Percentiles rank a stretch among this genome's conserved stretches.
These are phyloP conservation scores for Sclerotinia spermophila DNA, from an alignment of 2,329 filamentous ascomycete species.

Conservation along the genomic window DNA sequence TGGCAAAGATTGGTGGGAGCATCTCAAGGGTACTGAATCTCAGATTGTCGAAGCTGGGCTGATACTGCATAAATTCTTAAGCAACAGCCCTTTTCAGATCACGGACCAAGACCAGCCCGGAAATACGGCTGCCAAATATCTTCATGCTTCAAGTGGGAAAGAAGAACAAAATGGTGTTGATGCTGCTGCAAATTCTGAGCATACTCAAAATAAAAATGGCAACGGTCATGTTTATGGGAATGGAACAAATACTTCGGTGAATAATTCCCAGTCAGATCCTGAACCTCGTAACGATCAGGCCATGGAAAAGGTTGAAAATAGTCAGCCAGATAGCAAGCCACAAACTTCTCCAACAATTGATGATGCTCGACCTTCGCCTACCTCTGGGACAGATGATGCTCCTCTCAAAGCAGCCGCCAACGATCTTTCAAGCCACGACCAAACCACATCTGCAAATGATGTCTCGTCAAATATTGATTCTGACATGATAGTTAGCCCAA, in stretches of 20 bases:
- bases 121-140: slow-evolving; percentile 15
- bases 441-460: slow-evolving; percentile 11
- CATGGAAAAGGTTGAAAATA: slow-evolving; percentile 24
- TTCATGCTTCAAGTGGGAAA: slow-evolving; percentile 15
- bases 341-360: not conserved
- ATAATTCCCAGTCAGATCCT: slow-evolving; percentile 8
- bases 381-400: slow-evolving; percentile 27
- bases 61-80: slow-evolving; percentile 67
- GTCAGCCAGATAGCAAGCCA: not conserved
- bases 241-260: slow-evolving; percentile 14
- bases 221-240: slow-evolving; percentile 9
- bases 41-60: slow-evolving; percentile 72
- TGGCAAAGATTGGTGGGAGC: slow-evolving; percentile 83
- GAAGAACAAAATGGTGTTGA: not conserved
- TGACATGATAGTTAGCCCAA: slow-evolving; percentile 10
- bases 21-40: slow-evolving; percentile 65
- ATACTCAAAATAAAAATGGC: slow-evolving; percentile 6
- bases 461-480: not conserved
- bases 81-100: slow-evolving; percentile 51
- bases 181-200: not conserved
- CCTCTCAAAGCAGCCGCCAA: slow-evolving; percentile 32
- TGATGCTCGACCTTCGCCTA: not conserved
- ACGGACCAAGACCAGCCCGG: slow-evolving; percentile 10
- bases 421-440: slow-evolving; percentile 29
- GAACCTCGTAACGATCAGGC: not conserved